Evolutionary conservation across 495 filamentous ascomycete genomes (phyloP).

Genomic region (Apiosordaria backusii): DNA sequence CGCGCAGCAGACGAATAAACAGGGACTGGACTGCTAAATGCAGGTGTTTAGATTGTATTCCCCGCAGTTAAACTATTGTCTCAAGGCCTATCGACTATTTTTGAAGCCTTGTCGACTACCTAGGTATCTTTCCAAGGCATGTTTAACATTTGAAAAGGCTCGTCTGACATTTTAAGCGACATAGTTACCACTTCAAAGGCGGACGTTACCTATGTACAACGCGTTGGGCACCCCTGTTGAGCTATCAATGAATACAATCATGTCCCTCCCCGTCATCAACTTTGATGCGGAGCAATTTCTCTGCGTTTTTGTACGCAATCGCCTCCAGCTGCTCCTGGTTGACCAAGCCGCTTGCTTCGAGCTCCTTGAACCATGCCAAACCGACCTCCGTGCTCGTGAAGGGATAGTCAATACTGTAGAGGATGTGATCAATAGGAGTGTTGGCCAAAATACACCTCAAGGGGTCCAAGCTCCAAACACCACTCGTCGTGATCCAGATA

Average conservation of each 20-base stretch:
- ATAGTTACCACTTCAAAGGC: too few species aligned
- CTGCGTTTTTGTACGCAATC: slow-evolving; percentile 56
- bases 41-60: too few species aligned
- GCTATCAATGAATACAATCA: not conserved
- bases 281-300: slow-evolving; percentile 42
- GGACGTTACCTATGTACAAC: too few species aligned
- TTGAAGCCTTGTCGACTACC: too few species aligned
- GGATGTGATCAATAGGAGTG: slow-evolving; percentile 47
- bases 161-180: too few species aligned
- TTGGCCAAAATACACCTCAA: slow-evolving; percentile 49
- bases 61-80: too few species aligned
- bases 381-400: slow-evolving; percentile 48
- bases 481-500: slow-evolving; percentile 62
- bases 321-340: slow-evolving; percentile 47
- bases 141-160: too few species aligned
- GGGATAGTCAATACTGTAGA: slow-evolving; percentile 61
- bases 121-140: too few species aligned
- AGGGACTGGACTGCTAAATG: too few species aligned
- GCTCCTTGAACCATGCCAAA: slow-evolving; percentile 44
- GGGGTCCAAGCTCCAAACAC: slow-evolving; percentile 57
- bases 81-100: too few species aligned
- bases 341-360: slow-evolving; percentile 51
- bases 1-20: too few species aligned
- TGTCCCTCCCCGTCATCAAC: not conserved
- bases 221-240: too few species aligned